phyloP scores from a whole-genome alignment of 106 monocot genomes.

The Dactylorhiza incarnata region DNA sequence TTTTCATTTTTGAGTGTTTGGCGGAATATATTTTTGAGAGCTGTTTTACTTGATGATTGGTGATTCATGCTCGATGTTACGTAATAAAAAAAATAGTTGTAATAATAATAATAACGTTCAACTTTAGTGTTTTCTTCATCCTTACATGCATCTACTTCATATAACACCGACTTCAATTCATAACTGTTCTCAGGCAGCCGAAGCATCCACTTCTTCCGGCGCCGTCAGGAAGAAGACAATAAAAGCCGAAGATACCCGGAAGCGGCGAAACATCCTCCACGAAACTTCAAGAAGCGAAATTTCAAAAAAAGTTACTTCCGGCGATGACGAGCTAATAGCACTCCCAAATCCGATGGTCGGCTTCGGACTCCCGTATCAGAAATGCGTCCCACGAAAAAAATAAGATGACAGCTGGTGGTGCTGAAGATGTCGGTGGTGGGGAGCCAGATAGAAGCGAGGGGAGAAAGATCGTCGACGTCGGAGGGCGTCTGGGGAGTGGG shows the following conservation, averaged over 20 bases:
- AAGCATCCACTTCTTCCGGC: background rate
- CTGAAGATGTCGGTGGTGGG: too few species aligned
- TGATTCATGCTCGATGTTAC: too few species aligned
- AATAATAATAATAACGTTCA: too few species aligned
- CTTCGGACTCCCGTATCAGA: slow-evolving; percentile 49
- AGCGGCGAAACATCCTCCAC: background rate
- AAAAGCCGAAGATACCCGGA: background rate
- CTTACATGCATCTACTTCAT: background rate
- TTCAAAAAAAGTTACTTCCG: background rate
- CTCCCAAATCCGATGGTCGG: slow-evolving; percentile 77
- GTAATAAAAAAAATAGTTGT: too few species aligned
- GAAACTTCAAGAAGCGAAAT: background rate
- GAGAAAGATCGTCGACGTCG: too few species aligned
- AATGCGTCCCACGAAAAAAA: slow-evolving; percentile 9
- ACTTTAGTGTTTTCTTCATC: too few species aligned
- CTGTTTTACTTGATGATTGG: too few species aligned
- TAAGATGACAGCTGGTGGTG: too few species aligned
- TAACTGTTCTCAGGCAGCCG: background rate
- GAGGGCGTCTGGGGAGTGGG: too few species aligned
- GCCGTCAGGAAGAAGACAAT: slow-evolving; percentile 5
- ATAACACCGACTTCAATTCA: background rate
- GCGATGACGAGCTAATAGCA: background rate
- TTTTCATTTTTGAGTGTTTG: too few species aligned
- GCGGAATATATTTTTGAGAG: too few species aligned
- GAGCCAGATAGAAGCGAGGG: too few species aligned